Evolutionary conservation across 179 eudicot species (phyloP).

Genomic region (Vitellaria paradoxa): DNA sequence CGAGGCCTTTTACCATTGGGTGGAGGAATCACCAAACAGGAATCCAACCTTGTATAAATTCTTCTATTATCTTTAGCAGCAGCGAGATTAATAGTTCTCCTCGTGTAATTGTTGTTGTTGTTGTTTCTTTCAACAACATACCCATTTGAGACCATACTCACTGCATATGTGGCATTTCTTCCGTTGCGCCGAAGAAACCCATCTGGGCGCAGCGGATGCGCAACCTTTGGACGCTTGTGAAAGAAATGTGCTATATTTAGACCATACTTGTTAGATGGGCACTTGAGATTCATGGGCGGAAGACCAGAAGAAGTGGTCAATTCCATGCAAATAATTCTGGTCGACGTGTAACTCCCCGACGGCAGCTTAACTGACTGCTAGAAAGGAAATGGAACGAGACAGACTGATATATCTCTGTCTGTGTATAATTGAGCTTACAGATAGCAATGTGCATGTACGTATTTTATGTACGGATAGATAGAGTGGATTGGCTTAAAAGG

Average conservation of each 20-base stretch:
- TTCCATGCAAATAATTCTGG: conserved; percentile 2
- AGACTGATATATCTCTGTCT: too few species aligned
- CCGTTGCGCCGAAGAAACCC: not conserved
- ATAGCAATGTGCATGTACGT: too few species aligned
- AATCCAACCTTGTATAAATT: conserved; percentile 41
- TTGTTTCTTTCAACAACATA: conserved; percentile 9
- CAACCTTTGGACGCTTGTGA: not conserved
- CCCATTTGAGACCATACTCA: conserved; percentile 34
- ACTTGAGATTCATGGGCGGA: conserved; percentile 5
- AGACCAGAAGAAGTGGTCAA: conserved; percentile 7
- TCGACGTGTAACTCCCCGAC: not conserved
- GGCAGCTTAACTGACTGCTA: not conserved
- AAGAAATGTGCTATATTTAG: not conserved
- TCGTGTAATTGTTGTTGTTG: not conserved
- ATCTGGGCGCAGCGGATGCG: conserved; percentile 1
- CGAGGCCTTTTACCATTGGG: conserved; percentile 56
- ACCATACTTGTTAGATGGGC: not conserved
- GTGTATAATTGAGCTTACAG: too few species aligned
- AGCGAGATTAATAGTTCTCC: conserved; percentile 7
- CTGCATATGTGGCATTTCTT: not conserved
- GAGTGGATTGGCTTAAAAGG: too few species aligned
- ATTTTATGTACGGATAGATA: too few species aligned
- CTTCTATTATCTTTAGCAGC: conserved; percentile 23
- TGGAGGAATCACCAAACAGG: conserved; percentile 85
- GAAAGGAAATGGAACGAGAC: not conserved